Base-by-base conservation (phyloP, 306 rosid species). In the Astragalus glycyphyllos region DNA sequence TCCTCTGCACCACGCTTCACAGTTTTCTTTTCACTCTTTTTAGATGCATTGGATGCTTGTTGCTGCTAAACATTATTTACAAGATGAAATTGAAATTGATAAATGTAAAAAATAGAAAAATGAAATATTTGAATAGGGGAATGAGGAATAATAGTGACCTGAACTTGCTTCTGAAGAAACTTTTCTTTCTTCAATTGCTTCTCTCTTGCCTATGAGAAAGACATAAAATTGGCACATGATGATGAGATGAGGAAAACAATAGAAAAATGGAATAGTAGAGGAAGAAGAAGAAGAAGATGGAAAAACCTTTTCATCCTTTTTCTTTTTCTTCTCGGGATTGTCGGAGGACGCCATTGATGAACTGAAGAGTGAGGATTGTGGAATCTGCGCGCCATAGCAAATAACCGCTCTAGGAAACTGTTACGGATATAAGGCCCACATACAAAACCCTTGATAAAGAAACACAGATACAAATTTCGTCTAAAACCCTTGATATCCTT, bases 171-270 rank as follows among this genome's bases (percentile, higher is more conserved):
- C 0, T 73, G 73, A 2, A 82, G 75, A 50, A 88, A 89, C 29
- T 94, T 94, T 71, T 87, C 85, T 82, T 80, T 89, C 60, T 90
- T 94, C 87, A 94, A 69, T 83, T 87, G 95, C 56, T 94, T 94
- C 87, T 90, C 98, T 61, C 92, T 89, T 6, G 97, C 98, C 98
- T 90, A n/a, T 50, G 9, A 77, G 12, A 56, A 60, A 68, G 23
- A 46, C 68, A 71, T 11, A 67, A 59, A 40, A 41, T 35, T 64
- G 61, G 11, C 59, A 42, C 65, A 34, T 16, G n/a, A n/a, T n/a
- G n/a, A n/a, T n/a, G n/a, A n/a, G 4, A 75, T 15, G 47, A 50
- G 46, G 26, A 23, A 0, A 59, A 29, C 0, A 8, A 11, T 12
- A 44, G 11, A 58, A 56, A 67, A 17, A 32, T 54, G 9, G 32